Evolutionary conservation across 345 rosid species (phyloP).

Genomic region (Cardiospermum halicacabum): DNA sequence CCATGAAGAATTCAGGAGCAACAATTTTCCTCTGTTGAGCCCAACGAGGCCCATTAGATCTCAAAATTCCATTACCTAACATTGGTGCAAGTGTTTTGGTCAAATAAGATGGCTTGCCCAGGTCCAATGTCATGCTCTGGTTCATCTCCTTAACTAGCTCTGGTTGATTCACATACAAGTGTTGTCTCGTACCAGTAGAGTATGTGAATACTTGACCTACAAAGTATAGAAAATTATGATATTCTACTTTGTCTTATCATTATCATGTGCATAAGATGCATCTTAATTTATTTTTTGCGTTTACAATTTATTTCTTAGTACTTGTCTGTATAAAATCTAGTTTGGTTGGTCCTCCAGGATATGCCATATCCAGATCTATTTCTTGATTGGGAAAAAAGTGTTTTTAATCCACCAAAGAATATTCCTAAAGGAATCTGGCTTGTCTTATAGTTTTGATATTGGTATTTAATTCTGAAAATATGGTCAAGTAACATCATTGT

Average conservation of each 20-base stretch:
- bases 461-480: background rate
- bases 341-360: background rate
- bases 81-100: conserved; percentile 54
- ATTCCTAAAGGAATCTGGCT: background rate
- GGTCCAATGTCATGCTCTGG: conserved; percentile 42
- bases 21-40: conserved; percentile 62
- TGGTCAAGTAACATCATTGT: background rate
- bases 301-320: too few relatives aligned
- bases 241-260: background rate
- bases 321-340: background rate
- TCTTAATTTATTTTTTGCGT: background rate
- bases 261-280: background rate
- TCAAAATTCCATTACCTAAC: conserved; percentile 67
- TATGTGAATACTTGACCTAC: conserved; percentile 67
- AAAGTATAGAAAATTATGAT: background rate
- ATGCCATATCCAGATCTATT: background rate
- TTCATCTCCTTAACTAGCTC: conserved; percentile 75
- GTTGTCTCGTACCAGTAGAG: conserved; percentile 65
- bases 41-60: conserved; percentile 69
- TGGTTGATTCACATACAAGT: conserved; percentile 59
- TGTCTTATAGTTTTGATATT: background rate
- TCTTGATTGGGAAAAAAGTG: background rate
- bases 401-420: background rate
- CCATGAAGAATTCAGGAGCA: conserved; percentile 71
- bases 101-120: conserved; percentile 69